Conservation (phyloP, 2,329 filamentous ascomycete genomes). For the Monilinia polystroma region DNA sequence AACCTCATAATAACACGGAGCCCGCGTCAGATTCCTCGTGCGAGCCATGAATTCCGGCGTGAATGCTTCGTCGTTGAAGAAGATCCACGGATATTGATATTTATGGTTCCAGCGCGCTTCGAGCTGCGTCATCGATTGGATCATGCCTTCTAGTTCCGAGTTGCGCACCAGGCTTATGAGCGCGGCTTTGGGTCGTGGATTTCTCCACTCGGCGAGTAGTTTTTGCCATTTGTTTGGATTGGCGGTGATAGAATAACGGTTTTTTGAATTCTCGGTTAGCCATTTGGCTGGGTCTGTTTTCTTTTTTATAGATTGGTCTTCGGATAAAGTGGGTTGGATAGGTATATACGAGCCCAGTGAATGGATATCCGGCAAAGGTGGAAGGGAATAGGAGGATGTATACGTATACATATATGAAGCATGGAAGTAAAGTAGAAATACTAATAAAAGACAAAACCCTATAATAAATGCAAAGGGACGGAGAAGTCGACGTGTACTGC, state of each 20-base stretch:
- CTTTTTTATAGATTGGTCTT: neutral
- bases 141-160: slow-evolving; percentile 64
- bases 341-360: slow-evolving; percentile 2
- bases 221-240: neutral
- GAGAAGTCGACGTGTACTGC: neutral
- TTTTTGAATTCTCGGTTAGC: slow-evolving; percentile 41
- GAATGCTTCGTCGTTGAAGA: slow-evolving; percentile 81
- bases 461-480: neutral
- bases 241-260: slow-evolving; percentile 35
- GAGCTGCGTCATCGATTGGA: slow-evolving; percentile 69
- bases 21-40: slow-evolving; percentile 67
- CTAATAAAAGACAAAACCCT: neutral
- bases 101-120: slow-evolving; percentile 78
- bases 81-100: slow-evolving; percentile 73
- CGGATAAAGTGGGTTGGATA: neutral
- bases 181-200: slow-evolving; percentile 41
- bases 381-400: neutral
- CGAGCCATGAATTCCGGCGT: slow-evolving; percentile 71
- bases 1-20: slow-evolving; percentile 68
- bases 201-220: neutral
- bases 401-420: neutral
- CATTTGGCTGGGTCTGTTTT: slow-evolving; percentile 38
- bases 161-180: slow-evolving; percentile 71
- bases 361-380: slow-evolving; percentile 1
- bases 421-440: neutral